Percentiles rank a stretch among this genome's conserved stretches.
phyloP scores from a whole-genome alignment of 1,284 basidiomycete genomes.

The Sanguinoderma infundibulare region DNA sequence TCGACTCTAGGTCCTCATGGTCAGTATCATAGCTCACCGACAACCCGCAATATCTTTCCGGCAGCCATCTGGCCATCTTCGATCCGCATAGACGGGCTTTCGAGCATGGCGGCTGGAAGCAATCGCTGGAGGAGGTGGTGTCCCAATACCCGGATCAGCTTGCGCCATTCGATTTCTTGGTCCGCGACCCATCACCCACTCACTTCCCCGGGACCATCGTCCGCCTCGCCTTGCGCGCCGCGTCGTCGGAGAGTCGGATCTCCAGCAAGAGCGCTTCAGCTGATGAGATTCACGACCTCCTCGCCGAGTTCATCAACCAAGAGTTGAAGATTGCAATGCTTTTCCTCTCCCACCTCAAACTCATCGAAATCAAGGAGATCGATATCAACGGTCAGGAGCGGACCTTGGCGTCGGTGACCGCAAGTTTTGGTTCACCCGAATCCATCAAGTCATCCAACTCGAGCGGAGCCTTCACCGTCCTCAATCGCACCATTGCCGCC shows the following conservation, averaged over 20 bases:
- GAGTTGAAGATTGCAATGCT: conserved; percentile 48
- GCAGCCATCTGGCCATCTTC: conserved; percentile 43
- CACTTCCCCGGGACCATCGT: conserved; percentile 46
- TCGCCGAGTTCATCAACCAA: conserved; percentile 45
- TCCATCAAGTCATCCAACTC: not conserved
- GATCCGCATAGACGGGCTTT: conserved; percentile 46
- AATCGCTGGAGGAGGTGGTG: conserved; percentile 32
- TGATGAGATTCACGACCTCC: conserved; percentile 41
- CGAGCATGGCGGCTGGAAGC: conserved; percentile 36
- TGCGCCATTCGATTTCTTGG: conserved; percentile 38
- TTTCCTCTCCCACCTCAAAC: conserved; percentile 46
- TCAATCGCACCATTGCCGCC: not conserved
- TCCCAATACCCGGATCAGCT: conserved; percentile 38
- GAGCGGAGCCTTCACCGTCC: not conserved
- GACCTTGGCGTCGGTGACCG: conserved; percentile 21
- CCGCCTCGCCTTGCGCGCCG: conserved; percentile 48
- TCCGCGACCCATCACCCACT: conserved; percentile 1
- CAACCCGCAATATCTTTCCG: conserved; percentile 53
- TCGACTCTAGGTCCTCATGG: not conserved
- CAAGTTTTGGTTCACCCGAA: not conserved
- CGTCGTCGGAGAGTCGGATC: conserved; percentile 35
- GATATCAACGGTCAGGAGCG: conserved; percentile 30
- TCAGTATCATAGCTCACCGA: conserved; percentile 46
- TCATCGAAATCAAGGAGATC: conserved; percentile 45
- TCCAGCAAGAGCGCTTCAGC: conserved; percentile 37